Percentiles rank a stretch among this genome's conserved stretches.
Evolutionary conservation across 768 basidiomycete genomes (phyloP).

Genomic region (Suillus plorans): DNA sequence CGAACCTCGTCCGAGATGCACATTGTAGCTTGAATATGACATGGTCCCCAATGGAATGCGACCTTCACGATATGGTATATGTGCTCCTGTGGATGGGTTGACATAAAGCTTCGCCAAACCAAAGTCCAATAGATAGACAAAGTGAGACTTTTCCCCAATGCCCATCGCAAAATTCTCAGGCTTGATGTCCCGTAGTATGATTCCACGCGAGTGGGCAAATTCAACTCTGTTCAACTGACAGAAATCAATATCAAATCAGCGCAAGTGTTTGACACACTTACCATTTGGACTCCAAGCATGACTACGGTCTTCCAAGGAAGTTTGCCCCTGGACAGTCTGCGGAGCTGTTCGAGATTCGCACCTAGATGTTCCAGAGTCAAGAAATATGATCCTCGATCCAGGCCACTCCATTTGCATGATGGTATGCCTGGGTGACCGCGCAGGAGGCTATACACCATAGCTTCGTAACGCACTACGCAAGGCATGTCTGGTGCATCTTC

Average conservation of each 20-base stretch:
- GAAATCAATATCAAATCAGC: neutral
- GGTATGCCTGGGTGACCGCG: conserved; percentile 15
- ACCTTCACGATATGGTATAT: neutral
- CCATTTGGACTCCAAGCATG: conserved; percentile 26
- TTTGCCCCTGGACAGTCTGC: conserved; percentile 14
- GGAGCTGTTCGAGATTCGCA: conserved; percentile 15
- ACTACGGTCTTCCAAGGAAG: conserved; percentile 21
- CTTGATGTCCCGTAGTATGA: conserved; percentile 23
- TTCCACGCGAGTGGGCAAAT: conserved; percentile 14
- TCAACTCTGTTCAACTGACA: conserved; percentile 17
- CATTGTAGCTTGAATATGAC: conserved; percentile 8
- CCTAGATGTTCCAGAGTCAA: conserved; percentile 25
- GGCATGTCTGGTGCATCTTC: neutral
- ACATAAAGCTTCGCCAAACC: conserved; percentile 16
- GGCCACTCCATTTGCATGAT: conserved; percentile 14
- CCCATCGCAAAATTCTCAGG: conserved; percentile 23
- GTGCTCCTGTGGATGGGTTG: neutral
- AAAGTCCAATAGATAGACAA: conserved; percentile 22
- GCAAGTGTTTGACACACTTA: neutral
- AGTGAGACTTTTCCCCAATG: neutral
- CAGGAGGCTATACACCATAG: conserved; percentile 17
- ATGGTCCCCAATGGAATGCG: neutral
- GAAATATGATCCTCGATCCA: conserved; percentile 11
- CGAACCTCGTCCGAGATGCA: conserved; percentile 16
- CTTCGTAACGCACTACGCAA: conserved; percentile 15